Conservation (phyloP, 2,329 filamentous ascomycete species). For the Calonectria fujianensis region DNA sequence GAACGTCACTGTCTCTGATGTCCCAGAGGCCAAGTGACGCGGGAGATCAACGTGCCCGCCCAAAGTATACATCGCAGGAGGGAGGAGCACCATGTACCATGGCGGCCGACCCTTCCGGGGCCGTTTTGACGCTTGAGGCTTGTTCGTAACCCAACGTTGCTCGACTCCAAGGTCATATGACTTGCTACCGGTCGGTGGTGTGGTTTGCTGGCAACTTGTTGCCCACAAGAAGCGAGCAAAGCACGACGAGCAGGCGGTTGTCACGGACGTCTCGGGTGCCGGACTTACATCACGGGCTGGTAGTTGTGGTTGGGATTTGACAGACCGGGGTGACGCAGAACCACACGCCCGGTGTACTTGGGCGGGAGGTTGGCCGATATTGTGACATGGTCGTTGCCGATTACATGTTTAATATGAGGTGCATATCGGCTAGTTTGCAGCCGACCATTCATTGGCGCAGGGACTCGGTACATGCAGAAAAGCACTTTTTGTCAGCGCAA, state of each 20-base stretch:
- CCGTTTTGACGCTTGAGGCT: not conserved
- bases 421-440: not conserved
- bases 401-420: not conserved
- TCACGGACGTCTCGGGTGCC: not conserved
- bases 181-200: conserved; percentile 27
- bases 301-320: conserved; percentile 14
- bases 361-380: conserved; percentile 8
- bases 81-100: conserved; percentile 16
- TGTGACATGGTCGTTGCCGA: conserved; percentile 4
- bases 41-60: conserved; percentile 34
- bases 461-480: not conserved
- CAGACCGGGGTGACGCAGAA: conserved; percentile 19
- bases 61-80: not conserved
- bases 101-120: conserved; percentile 30
- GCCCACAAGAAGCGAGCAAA: not conserved
- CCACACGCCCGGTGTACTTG: conserved; percentile 18
- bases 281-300: conserved; percentile 5
- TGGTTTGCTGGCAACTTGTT: conserved; percentile 4
- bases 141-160: conserved; percentile 41
- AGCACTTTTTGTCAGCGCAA: not conserved
- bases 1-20: conserved; percentile 42
- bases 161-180: conserved; percentile 38
- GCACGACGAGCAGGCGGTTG: not conserved
- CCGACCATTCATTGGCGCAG: not conserved
- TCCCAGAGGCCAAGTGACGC: conserved; percentile 14